Conservation (phyloP, 2,329 filamentous ascomycete species). For the Thyridium curvatum region DNA sequence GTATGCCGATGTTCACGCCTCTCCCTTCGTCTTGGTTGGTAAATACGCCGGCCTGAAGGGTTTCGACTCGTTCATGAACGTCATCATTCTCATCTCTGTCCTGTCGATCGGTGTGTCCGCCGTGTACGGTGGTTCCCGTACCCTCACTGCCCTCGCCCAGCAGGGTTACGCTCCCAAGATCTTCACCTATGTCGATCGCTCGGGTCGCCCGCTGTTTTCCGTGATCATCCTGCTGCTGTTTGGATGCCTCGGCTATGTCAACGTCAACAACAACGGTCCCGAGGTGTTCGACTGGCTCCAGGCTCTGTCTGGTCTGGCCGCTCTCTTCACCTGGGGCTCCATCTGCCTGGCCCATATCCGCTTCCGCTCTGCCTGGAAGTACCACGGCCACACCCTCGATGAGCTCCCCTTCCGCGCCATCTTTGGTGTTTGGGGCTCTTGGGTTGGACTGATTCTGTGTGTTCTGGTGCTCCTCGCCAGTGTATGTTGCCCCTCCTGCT, state of each 20-base stretch:
- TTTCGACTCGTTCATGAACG: slow-evolving; percentile 46
- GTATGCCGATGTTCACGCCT: slow-evolving; percentile 33
- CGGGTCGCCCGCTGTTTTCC: slow-evolving; percentile 42
- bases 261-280: slow-evolving; percentile 35
- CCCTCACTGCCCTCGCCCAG: slow-evolving; percentile 47
- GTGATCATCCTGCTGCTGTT: slow-evolving; percentile 39
- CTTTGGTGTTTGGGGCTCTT: slow-evolving; percentile 57
- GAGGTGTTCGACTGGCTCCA: slow-evolving; percentile 59
- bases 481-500: slow-evolving; percentile 22
- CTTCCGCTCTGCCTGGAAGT: slow-evolving; percentile 56
- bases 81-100: slow-evolving; percentile 47
- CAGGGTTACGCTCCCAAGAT: slow-evolving; percentile 48
- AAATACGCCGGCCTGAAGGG: slow-evolving; percentile 39
- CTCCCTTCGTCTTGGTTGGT: slow-evolving; percentile 44
- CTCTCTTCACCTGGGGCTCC: slow-evolving; percentile 60
- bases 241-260: slow-evolving; percentile 41
- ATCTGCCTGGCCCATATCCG: slow-evolving; percentile 62
- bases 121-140: slow-evolving; percentile 50
- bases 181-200: slow-evolving; percentile 47
- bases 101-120: slow-evolving; percentile 47
- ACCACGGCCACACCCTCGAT: slow-evolving; percentile 52
- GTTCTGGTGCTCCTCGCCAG: slow-evolving; percentile 45
- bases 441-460: slow-evolving; percentile 52
- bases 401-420: slow-evolving; percentile 58
- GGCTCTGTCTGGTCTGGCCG: slow-evolving; percentile 55